phyloP scores from a whole-genome alignment of 345 rosid genomes.

The Anastatica hierochuntica region DNA sequence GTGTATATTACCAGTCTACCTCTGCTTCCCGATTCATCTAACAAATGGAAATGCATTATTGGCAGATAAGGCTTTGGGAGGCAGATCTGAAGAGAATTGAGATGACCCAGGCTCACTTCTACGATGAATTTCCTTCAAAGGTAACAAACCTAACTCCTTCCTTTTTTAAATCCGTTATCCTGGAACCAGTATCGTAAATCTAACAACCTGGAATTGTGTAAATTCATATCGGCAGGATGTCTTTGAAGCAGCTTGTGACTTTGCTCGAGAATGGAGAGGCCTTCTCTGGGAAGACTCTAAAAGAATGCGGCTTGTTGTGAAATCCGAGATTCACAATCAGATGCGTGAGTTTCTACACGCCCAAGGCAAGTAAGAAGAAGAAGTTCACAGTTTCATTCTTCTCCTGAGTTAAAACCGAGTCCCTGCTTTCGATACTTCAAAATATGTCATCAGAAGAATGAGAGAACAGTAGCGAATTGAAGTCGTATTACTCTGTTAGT shows the following conservation, averaged over 20 bases:
- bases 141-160: slow-evolving; percentile 37
- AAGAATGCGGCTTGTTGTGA: slow-evolving; percentile 72
- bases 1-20: background rate
- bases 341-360: slow-evolving; percentile 76
- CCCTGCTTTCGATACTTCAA: background rate
- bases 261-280: slow-evolving; percentile 61
- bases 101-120: slow-evolving; percentile 61
- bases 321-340: slow-evolving; percentile 66
- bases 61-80: slow-evolving; percentile 95
- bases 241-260: slow-evolving; percentile 75
- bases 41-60: background rate
- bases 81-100: slow-evolving; percentile 86
- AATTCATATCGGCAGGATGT: slow-evolving; percentile 44
- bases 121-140: slow-evolving; percentile 80
- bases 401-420: background rate
- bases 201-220: background rate
- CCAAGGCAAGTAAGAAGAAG: slow-evolving; percentile 35
- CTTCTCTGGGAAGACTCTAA: slow-evolving; percentile 93
- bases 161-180: background rate
- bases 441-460: background rate
- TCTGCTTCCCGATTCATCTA: background rate
- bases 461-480: background rate
- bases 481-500: too few relatives aligned
- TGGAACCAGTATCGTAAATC: background rate
- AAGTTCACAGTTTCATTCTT: background rate